Evolutionary conservation across 2,329 filamentous ascomycete genomes (phyloP).

Genomic region (Coniochaeta ligniaria): DNA sequence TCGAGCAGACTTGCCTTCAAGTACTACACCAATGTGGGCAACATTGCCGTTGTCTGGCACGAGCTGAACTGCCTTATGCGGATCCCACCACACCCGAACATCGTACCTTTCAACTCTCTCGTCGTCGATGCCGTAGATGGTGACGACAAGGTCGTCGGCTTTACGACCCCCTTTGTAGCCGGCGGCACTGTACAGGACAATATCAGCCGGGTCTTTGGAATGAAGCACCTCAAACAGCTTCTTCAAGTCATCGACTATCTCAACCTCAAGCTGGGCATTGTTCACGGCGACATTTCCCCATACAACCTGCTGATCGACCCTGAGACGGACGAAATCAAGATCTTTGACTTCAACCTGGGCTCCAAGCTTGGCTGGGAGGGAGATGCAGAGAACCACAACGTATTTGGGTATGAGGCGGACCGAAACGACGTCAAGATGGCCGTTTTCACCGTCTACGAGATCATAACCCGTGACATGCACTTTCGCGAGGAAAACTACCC

Average conservation of each 20-base stretch:
- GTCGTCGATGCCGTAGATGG: slow-evolving; percentile 24
- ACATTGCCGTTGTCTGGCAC: slow-evolving; percentile 18
- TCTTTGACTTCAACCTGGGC: slow-evolving; percentile 11
- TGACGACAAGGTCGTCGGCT: slow-evolving; percentile 22
- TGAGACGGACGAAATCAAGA: slow-evolving; percentile 5
- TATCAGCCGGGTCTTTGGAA: slow-evolving; percentile 7
- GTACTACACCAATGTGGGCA: slow-evolving; percentile 21
- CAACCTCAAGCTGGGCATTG: slow-evolving; percentile 9
- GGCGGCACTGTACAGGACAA: slow-evolving; percentile 8
- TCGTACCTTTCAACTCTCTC: slow-evolving; percentile 26
- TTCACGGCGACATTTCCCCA: slow-evolving; percentile 9
- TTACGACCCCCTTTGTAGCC: slow-evolving; percentile 27
- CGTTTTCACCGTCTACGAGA: slow-evolving; percentile 10
- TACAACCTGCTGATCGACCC: slow-evolving; percentile 11
- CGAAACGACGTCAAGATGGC: slow-evolving; percentile 9
- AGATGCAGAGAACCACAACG: neutral
- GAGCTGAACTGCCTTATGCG: slow-evolving; percentile 27
- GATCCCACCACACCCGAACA: slow-evolving; percentile 26
- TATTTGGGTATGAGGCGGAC: slow-evolving; percentile 5
- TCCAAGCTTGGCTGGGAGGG: slow-evolving; percentile 10
- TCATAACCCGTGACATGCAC: slow-evolving; percentile 6
- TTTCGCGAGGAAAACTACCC: slow-evolving; percentile 2
- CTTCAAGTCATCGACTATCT: slow-evolving; percentile 6
- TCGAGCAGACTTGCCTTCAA: slow-evolving; percentile 22
- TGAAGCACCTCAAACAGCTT: slow-evolving; percentile 9